phyloP scores from a whole-genome alignment of 192 early-diverging fungal genomes.

The Coemansia sp. region DNA sequence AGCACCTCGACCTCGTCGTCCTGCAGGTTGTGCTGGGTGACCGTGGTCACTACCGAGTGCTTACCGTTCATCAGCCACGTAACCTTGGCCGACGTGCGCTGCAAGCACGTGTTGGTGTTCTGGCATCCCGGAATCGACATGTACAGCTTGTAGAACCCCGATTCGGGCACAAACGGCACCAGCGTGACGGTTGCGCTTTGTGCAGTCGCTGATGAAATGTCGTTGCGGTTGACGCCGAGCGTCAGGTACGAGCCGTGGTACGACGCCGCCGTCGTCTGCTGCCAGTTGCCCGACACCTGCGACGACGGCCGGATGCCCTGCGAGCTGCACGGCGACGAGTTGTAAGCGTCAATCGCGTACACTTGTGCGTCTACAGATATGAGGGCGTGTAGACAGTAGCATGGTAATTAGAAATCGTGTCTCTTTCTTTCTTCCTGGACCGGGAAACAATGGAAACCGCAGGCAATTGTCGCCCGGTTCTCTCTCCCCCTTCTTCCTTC shows the following conservation, averaged over 20 bases:
- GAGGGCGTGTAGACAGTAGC: neutral
- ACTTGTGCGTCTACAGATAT: conserved; percentile 36
- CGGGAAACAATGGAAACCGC: neutral
- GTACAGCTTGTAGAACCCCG: conserved; percentile 59
- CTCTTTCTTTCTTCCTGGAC: neutral
- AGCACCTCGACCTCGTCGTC: conserved; percentile 51
- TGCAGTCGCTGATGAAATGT: conserved; percentile 12
- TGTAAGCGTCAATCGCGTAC: conserved; percentile 35
- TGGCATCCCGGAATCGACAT: conserved; percentile 58
- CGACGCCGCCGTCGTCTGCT: conserved; percentile 24
- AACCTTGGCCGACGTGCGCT: conserved; percentile 30
- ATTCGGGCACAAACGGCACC: conserved; percentile 56
- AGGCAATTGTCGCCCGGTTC: neutral
- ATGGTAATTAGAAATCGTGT: conserved; percentile 4
- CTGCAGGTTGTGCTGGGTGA: conserved; percentile 44
- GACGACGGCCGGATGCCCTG: conserved; percentile 21
- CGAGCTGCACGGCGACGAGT: conserved; percentile 31
- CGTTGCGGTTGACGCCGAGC: conserved; percentile 19
- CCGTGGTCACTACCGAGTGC: conserved; percentile 18
- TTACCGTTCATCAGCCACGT: conserved; percentile 17
- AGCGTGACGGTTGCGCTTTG: conserved; percentile 25
- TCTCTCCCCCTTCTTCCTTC: no score
- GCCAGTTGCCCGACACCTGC: conserved; percentile 28
- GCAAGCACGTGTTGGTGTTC: conserved; percentile 45
- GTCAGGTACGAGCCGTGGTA: conserved; percentile 34